Conservation (phyloP, 1,284 basidiomycete species). For the Malassezia furfur region DNA sequence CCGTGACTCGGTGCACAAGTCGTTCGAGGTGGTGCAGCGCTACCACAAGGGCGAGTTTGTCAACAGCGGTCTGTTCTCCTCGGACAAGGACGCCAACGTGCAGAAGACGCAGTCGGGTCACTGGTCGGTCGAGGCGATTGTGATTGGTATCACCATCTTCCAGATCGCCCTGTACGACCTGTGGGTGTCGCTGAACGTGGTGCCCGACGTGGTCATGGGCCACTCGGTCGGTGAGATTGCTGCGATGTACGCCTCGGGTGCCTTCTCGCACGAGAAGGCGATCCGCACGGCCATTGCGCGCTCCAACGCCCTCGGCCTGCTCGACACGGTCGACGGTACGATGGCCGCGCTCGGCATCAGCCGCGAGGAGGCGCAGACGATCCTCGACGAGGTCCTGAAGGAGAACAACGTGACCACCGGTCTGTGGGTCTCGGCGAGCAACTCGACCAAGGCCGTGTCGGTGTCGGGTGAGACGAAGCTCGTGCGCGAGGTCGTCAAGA, state of each 20-base stretch:
- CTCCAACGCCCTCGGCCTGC: constrained; percentile 11
- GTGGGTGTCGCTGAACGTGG: constrained; percentile 11
- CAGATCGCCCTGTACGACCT: constrained; percentile 23
- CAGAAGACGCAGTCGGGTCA: constrained; percentile 12
- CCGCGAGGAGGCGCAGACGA: constrained; percentile 11
- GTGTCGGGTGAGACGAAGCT: constrained; percentile 16
- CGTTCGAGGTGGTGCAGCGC: constrained; percentile 7
- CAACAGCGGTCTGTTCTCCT: constrained; percentile 18
- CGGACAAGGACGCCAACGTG: constrained; percentile 4
- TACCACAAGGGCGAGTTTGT: constrained; percentile 11
- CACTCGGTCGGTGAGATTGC: constrained; percentile 23
- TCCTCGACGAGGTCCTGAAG: constrained; percentile 11
- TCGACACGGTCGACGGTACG: constrained; percentile 14
- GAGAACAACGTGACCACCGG: constrained; percentile 4
- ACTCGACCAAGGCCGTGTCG: constrained; percentile 16
- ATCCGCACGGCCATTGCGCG: constrained; percentile 18
- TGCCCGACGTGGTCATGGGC: constrained; percentile 17
- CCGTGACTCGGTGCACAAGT: constrained; percentile 17
- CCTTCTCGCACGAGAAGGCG: constrained; percentile 13
- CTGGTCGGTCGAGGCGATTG: constrained; percentile 19
- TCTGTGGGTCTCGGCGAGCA: constrained; percentile 16
- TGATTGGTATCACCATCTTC: constrained; percentile 18
- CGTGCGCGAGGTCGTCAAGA: constrained; percentile 10
- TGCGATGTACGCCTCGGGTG: constrained; percentile 19
- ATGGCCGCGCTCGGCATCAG: constrained; percentile 19